Evolutionary conservation across 805 yeast genomes (phyloP), one percentile per base, ranked within the genome.

Genomic region (Wickerhamiella parazyma): DNA sequence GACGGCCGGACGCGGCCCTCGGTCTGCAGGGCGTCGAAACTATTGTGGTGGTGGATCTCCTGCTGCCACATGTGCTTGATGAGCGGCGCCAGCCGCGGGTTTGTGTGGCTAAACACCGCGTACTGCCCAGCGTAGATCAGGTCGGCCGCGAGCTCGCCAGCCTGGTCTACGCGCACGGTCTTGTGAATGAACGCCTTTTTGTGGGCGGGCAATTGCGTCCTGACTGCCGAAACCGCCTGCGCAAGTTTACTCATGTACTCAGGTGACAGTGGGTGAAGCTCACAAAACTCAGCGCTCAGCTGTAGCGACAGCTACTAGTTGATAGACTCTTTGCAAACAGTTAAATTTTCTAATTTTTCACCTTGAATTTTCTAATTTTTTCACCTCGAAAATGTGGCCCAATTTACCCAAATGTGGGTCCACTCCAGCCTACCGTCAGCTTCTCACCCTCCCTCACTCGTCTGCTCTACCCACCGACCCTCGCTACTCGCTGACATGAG

Each of bases 41-140:
- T 82, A 49, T 72, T 64, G 58, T 85, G 94, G 56, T 91, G 98
- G 53, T 79, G 85, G 28, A 89, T 70, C 55, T 91, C 98, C 61
- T 91, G 97, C 26, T 87, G 95, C 97, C 97, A 87, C 98, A 91
- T 91, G 58, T 91, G 96, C 55, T 76, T 73, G 55, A 91, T 64
- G 10, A 86, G 68, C 0, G 93, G 89, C 54, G 76, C 83, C 46
- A 89, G 65, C 46, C 77, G 75, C 1, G 94, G 94, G 51, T 72
- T 70, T 45, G 76, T 78, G 43, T 69, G 70, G 10, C 81, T 74
- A 41, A 91, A 66, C 2, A 86, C 86, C 33, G 73, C 66, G 53
- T 79, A 81, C 61, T 91, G 98, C 7, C 97, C 98, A 47, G 78
- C 76, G 60, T 91, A 91, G 41, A 91, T 91, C 52, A 81, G 78